phyloP scores from a whole-genome alignment of 257 asterid genomes.

The Nicotiana obtusifolia region DNA sequence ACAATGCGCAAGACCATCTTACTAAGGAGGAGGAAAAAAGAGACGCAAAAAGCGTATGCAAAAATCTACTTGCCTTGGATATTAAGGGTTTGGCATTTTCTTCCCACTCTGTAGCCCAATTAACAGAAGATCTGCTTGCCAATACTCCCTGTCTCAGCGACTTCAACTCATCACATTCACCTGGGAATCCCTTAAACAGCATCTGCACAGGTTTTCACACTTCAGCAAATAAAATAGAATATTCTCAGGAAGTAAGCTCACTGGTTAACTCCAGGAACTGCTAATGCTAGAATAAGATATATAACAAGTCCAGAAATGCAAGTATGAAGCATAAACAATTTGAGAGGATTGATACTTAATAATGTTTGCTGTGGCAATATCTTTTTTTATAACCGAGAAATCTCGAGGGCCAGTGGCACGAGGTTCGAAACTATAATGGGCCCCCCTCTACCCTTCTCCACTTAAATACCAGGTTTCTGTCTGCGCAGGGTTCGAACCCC shows the following conservation, averaged over 20 bases:
- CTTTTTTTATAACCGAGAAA: too few species aligned
- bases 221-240: not conserved
- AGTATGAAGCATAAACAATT: not conserved
- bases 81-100: slow-evolving; percentile 70
- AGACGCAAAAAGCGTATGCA: not conserved
- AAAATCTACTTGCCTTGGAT: slow-evolving; percentile 40
- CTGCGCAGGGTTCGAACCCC: too few species aligned
- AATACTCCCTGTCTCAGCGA: slow-evolving; percentile 58
- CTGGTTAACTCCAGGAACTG: not conserved
- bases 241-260: not conserved
- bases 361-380: not conserved
- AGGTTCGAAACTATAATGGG: too few species aligned
- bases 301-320: not conserved
- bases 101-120: slow-evolving; percentile 90
- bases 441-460: too few species aligned
- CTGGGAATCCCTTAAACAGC: slow-evolving; percentile 84
- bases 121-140: slow-evolving; percentile 56
- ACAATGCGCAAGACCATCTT: not conserved
- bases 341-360: not conserved
- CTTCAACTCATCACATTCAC: slow-evolving; percentile 48
- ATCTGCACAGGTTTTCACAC: slow-evolving; percentile 33
- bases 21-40: not conserved
- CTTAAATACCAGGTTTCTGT: too few species aligned
- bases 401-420: too few species aligned
- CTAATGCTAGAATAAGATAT: not conserved